Evolutionary conservation across 2,329 filamentous ascomycete species (phyloP), one percentile per base, ranked within the genome.

Genomic region (Alternaria brassicicola): DNA sequence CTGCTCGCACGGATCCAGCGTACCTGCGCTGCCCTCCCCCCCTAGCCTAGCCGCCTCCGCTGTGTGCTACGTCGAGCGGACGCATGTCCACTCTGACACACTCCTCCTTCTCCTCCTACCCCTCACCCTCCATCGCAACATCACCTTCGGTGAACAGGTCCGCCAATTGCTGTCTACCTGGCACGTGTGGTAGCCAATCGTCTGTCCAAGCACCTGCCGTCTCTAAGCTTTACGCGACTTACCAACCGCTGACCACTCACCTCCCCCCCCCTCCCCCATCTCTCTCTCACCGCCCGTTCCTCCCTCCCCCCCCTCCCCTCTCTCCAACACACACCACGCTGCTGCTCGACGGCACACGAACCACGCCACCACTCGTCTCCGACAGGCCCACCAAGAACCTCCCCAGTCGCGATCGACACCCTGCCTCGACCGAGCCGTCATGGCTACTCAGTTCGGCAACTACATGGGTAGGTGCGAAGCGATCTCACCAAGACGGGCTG

Each of bases 361-460:
- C 58, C 62, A 55, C 59, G 45, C 62, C 56, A 59, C 61, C 62
- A 57, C 63, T 62, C 60, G 59, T 61, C 57, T 50, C 46, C 55
- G 43, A 38, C 47, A 62, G 61, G 36, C 38, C 36, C 13, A 30
- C 45, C 46, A 19, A 15, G n/a, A 55, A 49, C 62, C 55, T 43
- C 62, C 63, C 67, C 57, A 54, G 60, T 47, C 50, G 36, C 61
- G 63, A 71, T 71, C 70, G 63, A 58, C 70, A 60, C 53, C 41
- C 57, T 55, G 59, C 57, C 66, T 51, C 57, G 55, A 39, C 30
- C 50, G 45, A 52, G 49, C 59, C 61, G 45, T 60, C 57, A 74
- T 73, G 69, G 57, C 70, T 57, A 72, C 74, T 55, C 60, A 61
- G 59, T 73, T 65, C 64, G 74, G 75, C 52, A 77, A 77, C 59